Evolutionary conservation across 768 basidiomycete species (phyloP).

Genomic region (Mycena indigotica): DNA sequence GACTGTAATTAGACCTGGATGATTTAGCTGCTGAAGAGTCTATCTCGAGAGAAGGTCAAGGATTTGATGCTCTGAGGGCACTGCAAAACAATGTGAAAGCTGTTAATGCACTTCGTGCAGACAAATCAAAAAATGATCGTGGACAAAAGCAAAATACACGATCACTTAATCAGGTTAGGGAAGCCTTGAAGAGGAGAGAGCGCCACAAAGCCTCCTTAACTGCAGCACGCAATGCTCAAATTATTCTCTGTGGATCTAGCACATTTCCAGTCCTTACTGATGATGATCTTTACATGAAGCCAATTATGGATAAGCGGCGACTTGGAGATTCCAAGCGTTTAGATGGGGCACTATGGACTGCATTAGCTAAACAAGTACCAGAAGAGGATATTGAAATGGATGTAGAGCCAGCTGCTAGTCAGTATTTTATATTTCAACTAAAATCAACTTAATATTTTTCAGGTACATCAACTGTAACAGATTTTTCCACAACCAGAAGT

Average conservation of each 20-base stretch:
- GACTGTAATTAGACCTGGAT: background rate
- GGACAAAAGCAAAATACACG: background rate
- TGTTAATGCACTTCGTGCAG: background rate
- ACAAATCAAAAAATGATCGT: constrained; percentile 4
- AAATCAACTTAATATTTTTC: background rate
- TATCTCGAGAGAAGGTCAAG: background rate
- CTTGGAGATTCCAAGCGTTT: background rate
- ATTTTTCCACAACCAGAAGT: background rate
- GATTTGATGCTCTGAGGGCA: background rate
- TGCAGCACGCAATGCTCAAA: background rate
- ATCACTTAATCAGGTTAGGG: background rate
- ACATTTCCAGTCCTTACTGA: background rate
- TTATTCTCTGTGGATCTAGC: background rate
- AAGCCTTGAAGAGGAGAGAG: background rate
- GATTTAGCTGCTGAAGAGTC: background rate
- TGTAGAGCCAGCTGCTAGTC: background rate
- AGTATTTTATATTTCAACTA: background rate
- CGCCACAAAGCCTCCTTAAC: background rate
- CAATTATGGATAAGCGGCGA: background rate
- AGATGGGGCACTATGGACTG: background rate
- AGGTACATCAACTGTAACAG: background rate
- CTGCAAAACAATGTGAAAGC: background rate
- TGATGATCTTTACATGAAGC: constrained; percentile 9
- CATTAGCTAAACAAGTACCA: background rate
- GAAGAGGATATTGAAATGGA: background rate